Percentiles rank a stretch among this genome's conserved stretches.
These are phyloP conservation scores for Salix viminalis DNA, from an alignment of 345 rosid genomes.

Conservation along the genomic window DNA sequence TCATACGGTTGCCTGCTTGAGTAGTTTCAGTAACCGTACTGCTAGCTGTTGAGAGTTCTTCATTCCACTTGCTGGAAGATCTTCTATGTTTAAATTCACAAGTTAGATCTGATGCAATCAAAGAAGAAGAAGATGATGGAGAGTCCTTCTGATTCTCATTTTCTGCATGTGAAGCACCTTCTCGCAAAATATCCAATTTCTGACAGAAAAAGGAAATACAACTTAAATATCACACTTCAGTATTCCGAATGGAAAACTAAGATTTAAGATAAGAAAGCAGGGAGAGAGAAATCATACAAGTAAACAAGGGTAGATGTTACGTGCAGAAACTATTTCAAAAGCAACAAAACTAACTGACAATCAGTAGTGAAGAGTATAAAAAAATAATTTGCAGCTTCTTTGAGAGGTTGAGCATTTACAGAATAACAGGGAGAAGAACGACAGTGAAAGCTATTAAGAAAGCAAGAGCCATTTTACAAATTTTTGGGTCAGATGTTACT, in stretches of 20 bases:
- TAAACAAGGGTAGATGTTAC: neutral
- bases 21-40: conserved; percentile 66
- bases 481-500: neutral
- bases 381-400: neutral
- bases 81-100: conserved; percentile 53
- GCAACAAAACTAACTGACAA: neutral
- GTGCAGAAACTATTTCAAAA: neutral
- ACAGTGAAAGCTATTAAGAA: neutral
- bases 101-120: conserved; percentile 47
- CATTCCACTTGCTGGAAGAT: conserved; percentile 79
- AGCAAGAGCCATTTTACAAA: neutral
- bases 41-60: conserved; percentile 60
- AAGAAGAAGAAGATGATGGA: conserved; percentile 47
- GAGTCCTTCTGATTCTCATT: conserved; percentile 51
- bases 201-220: conserved; percentile 24
- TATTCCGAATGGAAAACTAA: neutral
- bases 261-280: neutral
- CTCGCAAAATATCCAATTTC: conserved; percentile 51
- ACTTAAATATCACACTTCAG: neutral
- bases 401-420: neutral
- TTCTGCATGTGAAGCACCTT: conserved; percentile 55
- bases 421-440: too few species aligned
- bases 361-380: neutral
- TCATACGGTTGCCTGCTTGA: conserved; percentile 53
- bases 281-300: neutral